Conservation (phyloP, 176 grass and related monocot genomes). For the Juncus inflexus region DNA sequence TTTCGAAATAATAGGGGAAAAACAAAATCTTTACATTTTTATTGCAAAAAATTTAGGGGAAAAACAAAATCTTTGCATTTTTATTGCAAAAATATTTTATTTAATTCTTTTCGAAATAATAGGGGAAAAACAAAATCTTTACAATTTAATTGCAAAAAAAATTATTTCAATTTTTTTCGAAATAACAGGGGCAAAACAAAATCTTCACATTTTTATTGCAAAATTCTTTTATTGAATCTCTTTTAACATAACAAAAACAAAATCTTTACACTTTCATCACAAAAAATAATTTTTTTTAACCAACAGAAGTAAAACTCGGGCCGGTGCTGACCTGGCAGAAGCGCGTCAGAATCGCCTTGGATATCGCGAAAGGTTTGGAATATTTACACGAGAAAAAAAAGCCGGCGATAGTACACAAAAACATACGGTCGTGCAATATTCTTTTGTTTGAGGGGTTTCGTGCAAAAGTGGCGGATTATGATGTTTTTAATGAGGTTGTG, state of each 20-base stretch:
- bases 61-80: background rate
- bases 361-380: conserved; percentile 19
- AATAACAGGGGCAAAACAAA: background rate
- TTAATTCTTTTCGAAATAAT: background rate
- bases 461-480: conserved; percentile 15
- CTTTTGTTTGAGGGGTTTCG: conserved; percentile 26
- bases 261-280: no score
- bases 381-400: conserved; percentile 20
- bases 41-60: no score
- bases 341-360: conserved; percentile 11
- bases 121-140: background rate
- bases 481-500: conserved; percentile 4
- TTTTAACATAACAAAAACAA: no score
- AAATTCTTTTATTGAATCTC: no score
- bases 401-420: background rate
- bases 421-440: conserved; percentile 16
- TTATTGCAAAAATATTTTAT: background rate
- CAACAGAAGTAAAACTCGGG: background rate
- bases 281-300: no score
- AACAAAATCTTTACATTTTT: no score
- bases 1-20: background rate
- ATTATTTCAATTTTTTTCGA: background rate
- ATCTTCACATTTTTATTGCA: no score
- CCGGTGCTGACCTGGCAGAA: background rate
- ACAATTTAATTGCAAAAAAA: no score